phyloP scores from a whole-genome alignment of 202 grass and related monocot genomes.

The Sporobolus alterniflorus region DNA sequence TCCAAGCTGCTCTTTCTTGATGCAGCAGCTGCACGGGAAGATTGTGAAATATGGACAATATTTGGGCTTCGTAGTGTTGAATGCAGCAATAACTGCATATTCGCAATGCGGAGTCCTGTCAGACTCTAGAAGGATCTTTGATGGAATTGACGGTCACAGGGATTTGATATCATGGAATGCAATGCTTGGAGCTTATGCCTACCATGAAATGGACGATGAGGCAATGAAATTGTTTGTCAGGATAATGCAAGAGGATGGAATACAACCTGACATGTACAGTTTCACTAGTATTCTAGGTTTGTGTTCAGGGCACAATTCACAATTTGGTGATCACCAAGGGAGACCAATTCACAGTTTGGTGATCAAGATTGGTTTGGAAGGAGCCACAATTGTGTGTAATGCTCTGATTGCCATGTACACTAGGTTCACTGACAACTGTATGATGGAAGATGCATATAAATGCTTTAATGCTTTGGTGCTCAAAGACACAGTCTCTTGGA shows the following conservation, averaged over 20 bases:
- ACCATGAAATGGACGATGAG: constrained; percentile 32
- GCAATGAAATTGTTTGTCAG: constrained; percentile 44
- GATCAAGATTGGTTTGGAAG: constrained; percentile 52
- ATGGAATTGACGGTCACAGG: constrained; percentile 41
- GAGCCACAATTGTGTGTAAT: constrained; percentile 48
- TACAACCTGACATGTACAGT: constrained; percentile 59
- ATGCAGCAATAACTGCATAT: constrained; percentile 61
- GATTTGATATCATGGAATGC: constrained; percentile 84
- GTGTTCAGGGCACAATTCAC: constrained; percentile 35
- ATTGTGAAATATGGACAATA: constrained; percentile 46
- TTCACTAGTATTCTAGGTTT: constrained; percentile 66
- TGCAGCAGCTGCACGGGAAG: constrained; percentile 58
- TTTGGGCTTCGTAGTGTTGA: constrained; percentile 36
- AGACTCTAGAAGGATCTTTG: constrained; percentile 55
- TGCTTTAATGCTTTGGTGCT: constrained; percentile 47
- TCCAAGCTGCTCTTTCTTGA: background rate
- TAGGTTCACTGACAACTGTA: constrained; percentile 25
- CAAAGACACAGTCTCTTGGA: constrained; percentile 68
- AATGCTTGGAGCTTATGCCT: constrained; percentile 54
- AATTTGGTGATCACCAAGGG: constrained; percentile 19
- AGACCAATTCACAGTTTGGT: constrained; percentile 49
- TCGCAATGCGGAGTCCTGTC: constrained; percentile 44
- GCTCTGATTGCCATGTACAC: constrained; percentile 71
- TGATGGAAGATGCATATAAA: constrained; percentile 65
- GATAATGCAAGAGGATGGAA: constrained; percentile 42